Conservation (phyloP, 2,329 filamentous ascomycete genomes). For the Fusarium nisikadoi region DNA sequence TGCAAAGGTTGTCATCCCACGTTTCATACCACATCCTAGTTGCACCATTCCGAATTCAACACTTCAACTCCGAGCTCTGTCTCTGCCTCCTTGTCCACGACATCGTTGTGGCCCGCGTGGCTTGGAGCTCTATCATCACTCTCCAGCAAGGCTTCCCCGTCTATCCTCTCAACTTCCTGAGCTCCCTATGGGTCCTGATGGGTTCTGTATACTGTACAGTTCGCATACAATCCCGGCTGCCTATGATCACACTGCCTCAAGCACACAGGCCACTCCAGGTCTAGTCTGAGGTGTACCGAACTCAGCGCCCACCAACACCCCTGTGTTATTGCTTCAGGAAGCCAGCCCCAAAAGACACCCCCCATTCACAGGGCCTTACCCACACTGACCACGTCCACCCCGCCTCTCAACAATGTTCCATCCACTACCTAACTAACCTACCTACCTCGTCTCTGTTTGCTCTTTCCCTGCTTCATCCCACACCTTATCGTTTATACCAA, state of each 20-base stretch:
- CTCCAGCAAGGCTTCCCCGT: neutral
- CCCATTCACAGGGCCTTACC: constrained; percentile 40
- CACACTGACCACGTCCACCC: constrained; percentile 47
- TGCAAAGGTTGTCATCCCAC: neutral
- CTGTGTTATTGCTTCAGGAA: constrained; percentile 35
- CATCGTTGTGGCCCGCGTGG: constrained; percentile 32
- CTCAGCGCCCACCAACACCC: constrained; percentile 26
- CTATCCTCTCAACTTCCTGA: constrained; percentile 3
- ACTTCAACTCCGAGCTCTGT: constrained; percentile 26
- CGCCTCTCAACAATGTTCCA: constrained; percentile 49
- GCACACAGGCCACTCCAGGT: constrained; percentile 18
- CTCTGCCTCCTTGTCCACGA: constrained; percentile 23
- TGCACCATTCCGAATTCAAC: constrained; percentile 20
- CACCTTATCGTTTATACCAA: constrained; percentile 20
- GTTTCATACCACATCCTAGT: constrained; percentile 9
- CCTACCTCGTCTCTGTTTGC: constrained; percentile 42
- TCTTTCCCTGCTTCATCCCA: constrained; percentile 36
- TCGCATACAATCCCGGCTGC: constrained; percentile 4
- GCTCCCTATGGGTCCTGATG: neutral
- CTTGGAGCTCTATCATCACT: constrained; percentile 34
- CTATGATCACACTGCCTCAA: constrained; percentile 18
- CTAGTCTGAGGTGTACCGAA: constrained; percentile 24
- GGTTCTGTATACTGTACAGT: constrained; percentile 9
- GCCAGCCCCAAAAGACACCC: constrained; percentile 31
- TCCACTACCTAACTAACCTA: constrained; percentile 35